Base-by-base conservation (phyloP, 2,329 filamentous ascomycete species). In the Epichloe coenophiala region DNA sequence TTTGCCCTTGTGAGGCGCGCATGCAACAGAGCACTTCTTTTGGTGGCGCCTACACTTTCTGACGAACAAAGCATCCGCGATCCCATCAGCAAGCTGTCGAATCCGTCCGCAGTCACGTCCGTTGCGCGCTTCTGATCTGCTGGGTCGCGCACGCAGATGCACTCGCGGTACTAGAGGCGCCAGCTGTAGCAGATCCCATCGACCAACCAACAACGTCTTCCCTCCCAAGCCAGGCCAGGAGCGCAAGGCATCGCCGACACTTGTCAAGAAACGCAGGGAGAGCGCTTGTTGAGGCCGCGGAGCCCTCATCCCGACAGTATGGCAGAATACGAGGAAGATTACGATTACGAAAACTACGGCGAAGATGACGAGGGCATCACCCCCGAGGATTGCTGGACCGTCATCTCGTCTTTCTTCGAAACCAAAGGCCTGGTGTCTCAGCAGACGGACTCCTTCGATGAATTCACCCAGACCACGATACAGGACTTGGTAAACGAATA, bases 361-460 rank as follows among this genome's bases (percentile, higher is more conserved):
- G 81, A 85, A 55, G 82, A 80, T 37, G 79, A 83, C 55, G 71
- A 76, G 53, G 74, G 74, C 59, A 95, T 97, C 71, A 95, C 90
- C 27, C 27, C 90, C 54, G 93, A 97, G 73, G 94, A 98, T 71
- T 96, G 89, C 74, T 98, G 94, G 93, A 86, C 86, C 57, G 91
- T 97, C 63, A 97, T 98, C 65, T 89, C 87, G 51, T 86, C 93
- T 9, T 97, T 96, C 74, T 98, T 98, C 71, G 88, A 96, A 60
- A 80, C 83, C 55, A 98, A 97, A 71, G 91, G 93, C 61, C 78
- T 98, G 35, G 93, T 95, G 21, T 95, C 93, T 15, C 91, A 98
- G 70, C 93, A 98, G 73, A 83, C 97, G 55, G 91, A 97, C 66
- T 98, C 94, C 0, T 98, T 95, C 70, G 89, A 98, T 70, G 90